Evolutionary conservation across 306 rosid genomes (phyloP), one percentile per base, ranked within the genome.

Genomic region (Alnus rubra): DNA sequence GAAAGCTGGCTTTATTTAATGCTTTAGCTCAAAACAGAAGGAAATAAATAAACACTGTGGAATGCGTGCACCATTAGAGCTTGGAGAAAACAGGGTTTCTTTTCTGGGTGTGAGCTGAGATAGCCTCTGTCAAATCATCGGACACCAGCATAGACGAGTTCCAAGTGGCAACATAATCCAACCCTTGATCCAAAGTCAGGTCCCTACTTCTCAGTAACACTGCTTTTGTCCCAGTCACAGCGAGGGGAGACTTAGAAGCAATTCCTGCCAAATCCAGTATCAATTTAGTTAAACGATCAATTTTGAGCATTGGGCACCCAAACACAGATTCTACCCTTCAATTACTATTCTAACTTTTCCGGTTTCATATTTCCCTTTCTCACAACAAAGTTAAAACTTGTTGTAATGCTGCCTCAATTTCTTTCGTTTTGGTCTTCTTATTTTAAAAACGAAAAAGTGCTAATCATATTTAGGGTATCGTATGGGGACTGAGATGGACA

Each of bases 101-200:
- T 77, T 88, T 92, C 85, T 85, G 87, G 49, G 74, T 45, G 0
- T 70, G 77, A 2, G 97, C 97, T 0, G 62, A 50, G 9, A 92
- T 68, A 1, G 97, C 95, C 83, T 94, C 95, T 7, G 70, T 50
- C 59, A 94, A 81, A 79, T 94, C 97, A 65, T 47, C 42, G 1
- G 98, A 94, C 4, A 87, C 33, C 76, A 94, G 78, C 79, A 88
- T 87, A 1, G 89, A 89, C 4, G 98, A 84, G 82, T 94, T 94
- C 90, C 93, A 78, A 31, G 97, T 91, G 6, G 97, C 97, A 31
- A 90, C 97, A 74, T 88, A 92, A 71, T 94, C 97, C 89, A 94
- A 80, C 1, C 97, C 97, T 74, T 91, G 97, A 19, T 88, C 98
- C 73, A 89, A 63, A 15, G 69, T 88, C 75, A 94, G 69, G 77